Evolutionary conservation across 306 rosid species (phyloP).

Genomic region (Pyrus communis): DNA sequence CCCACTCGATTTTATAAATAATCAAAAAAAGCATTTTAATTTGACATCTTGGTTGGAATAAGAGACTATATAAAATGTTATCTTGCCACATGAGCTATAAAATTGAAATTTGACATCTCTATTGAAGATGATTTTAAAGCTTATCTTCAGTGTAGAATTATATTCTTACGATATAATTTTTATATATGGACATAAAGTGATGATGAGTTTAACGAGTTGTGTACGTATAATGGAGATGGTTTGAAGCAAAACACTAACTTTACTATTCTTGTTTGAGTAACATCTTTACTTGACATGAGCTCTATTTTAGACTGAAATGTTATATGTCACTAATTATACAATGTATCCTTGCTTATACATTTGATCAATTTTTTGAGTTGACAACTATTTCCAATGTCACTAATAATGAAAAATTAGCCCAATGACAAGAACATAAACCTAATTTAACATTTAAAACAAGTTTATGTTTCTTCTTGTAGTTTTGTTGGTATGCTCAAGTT

Average conservation of each 20-base stretch:
- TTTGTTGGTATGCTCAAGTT: slow-evolving; percentile 3
- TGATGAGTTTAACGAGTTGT: too few relatives aligned
- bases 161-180: neutral
- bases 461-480: neutral
- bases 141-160: neutral
- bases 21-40: too few relatives aligned
- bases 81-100: too few relatives aligned
- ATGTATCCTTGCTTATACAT: neutral
- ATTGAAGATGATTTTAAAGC: too few relatives aligned
- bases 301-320: neutral
- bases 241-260: too few relatives aligned
- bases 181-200: neutral
- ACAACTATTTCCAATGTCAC: neutral
- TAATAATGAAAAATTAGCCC: neutral
- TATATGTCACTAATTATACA: neutral
- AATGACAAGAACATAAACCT: slow-evolving; percentile 6
- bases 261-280: neutral
- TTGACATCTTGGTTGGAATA: too few relatives aligned
- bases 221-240: too few relatives aligned
- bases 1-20: too few relatives aligned
- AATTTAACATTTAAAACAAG: slow-evolving; percentile 5
- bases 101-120: too few relatives aligned
- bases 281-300: neutral
- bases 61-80: too few relatives aligned
- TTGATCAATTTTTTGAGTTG: neutral